These are phyloP conservation scores for Oropetium thomaeum DNA, from an alignment of 176 grass and related monocot species.

Conservation along the genomic window DNA sequence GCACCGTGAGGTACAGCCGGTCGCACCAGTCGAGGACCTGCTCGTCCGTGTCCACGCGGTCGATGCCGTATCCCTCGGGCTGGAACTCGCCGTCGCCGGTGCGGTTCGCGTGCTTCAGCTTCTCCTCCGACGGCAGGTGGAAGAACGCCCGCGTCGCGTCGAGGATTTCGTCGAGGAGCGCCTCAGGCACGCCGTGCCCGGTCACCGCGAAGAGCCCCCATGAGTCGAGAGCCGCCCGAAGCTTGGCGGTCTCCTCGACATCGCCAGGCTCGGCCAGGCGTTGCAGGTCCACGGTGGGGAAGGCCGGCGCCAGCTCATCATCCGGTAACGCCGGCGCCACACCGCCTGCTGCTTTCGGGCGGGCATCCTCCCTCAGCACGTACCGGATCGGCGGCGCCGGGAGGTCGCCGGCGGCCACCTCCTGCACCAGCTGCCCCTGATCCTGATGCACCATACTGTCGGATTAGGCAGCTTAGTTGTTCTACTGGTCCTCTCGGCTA, in stretches of 20 bases:
- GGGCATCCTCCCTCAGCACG: slow-evolving; percentile 31
- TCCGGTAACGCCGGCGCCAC: background rate
- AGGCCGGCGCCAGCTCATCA: background rate
- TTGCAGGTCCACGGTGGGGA: slow-evolving; percentile 55
- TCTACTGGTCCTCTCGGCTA: too few species aligned
- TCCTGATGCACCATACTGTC: slow-evolving; percentile 31
- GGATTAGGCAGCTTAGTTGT: too few species aligned
- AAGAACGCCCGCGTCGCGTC: slow-evolving; percentile 47
- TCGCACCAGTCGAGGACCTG: slow-evolving; percentile 55
- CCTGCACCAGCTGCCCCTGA: slow-evolving; percentile 46
- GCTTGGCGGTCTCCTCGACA: slow-evolving; percentile 40
- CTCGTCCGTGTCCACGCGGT: slow-evolving; percentile 44
- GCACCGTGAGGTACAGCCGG: slow-evolving; percentile 46
- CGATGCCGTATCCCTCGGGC: slow-evolving; percentile 55
- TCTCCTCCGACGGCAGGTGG: slow-evolving; percentile 42
- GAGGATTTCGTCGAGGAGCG: slow-evolving; percentile 38
- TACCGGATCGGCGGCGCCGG: slow-evolving; percentile 37
- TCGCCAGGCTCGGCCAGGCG: slow-evolving; percentile 29
- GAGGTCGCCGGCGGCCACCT: slow-evolving; percentile 27
- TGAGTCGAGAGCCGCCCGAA: slow-evolving; percentile 35
- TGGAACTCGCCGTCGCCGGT: slow-evolving; percentile 31
- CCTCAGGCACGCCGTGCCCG: slow-evolving; percentile 25
- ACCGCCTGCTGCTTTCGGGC: background rate
- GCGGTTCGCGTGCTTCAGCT: slow-evolving; percentile 43
- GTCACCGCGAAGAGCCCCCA: slow-evolving; percentile 63